Base-by-base conservation (phyloP, 177 flowering plant species). In the Vitis hybrid region DNA sequence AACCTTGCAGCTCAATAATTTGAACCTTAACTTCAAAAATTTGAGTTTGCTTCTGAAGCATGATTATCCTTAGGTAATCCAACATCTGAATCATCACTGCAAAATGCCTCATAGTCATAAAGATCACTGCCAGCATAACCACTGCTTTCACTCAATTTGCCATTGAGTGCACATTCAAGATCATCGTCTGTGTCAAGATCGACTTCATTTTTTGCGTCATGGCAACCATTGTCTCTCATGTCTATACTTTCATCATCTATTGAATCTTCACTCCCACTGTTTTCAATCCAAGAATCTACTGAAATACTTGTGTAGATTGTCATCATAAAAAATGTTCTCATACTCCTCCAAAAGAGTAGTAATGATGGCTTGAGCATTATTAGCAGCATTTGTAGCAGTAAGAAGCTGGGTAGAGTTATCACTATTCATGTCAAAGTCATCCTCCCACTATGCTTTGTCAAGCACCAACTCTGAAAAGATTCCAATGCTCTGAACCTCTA, bases 121-220 rank as follows among this genome's bases (percentile, higher is more conserved):
- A 91, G 91, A 84, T 93, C 99, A 73, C 87, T 87, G 73, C 89
- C 91, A 70, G 76, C 89, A 80, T 80, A 89, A 32, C 96, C 93
- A 78, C 99, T 91, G 73, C 92, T 95, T 80, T 86, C 98, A 76
- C 99, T 90, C 73, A 89, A 76, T 78, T 95, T 95, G 32, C 94
- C 98, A 81, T 93, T 92, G 52, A 84, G 80, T 18, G 85, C 85
- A 52, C 97, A 93, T 59, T 87, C 97, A 72, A 76, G 76, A 65
- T 91, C 94, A 70, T 86, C 89, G 69, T 90, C 93, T 62, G 84
- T 83, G 57, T 91, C 98, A 9, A 71, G 89, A 67, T 88, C 91
- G 66, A 73, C 93, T 77, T 89, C 97, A 74, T 90, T 92, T 84
- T 93, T 87, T 64, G 89, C 91, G 83, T 89, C 93, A 81, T 89